A percentile compares a stretch with the other conserved stretches of the same genome.
phyloP scores from a whole-genome alignment of 371 early-diverging fungal genomes.

The Mortierella sp. region DNA sequence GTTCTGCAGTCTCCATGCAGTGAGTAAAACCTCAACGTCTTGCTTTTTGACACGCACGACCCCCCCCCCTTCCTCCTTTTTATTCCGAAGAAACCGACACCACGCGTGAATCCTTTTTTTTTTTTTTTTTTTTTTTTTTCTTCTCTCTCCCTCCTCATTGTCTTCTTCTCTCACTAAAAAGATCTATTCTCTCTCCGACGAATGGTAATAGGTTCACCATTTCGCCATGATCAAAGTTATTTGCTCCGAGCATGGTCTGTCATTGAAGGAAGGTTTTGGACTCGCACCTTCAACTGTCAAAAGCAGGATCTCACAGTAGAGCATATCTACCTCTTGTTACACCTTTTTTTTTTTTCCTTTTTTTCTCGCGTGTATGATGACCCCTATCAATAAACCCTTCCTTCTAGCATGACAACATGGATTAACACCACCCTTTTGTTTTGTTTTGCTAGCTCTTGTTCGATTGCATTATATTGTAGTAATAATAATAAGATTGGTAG shows the following conservation, averaged over 20 bases:
- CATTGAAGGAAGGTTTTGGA: slow-evolving; percentile 57
- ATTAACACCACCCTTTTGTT: too few relatives aligned
- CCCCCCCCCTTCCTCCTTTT: too few relatives aligned
- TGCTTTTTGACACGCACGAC: too few relatives aligned
- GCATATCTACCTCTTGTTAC: too few relatives aligned
- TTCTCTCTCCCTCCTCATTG: neutral
- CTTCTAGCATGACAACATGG: too few relatives aligned
- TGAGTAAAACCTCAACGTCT: slow-evolving; percentile 12
- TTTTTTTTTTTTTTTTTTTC: neutral
- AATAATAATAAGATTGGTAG: too few relatives aligned
- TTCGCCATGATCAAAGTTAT: slow-evolving; percentile 66
- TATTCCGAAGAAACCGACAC: neutral
- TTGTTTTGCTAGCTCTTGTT: too few relatives aligned
- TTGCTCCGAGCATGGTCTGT: slow-evolving; percentile 59
- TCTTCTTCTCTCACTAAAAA: neutral
- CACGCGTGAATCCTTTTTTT: neutral
- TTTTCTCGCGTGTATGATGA: too few relatives aligned
- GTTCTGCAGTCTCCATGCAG: slow-evolving; percentile 70
- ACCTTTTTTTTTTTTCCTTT: too few relatives aligned
- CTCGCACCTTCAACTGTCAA: slow-evolving; percentile 63
- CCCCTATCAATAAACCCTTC: too few relatives aligned
- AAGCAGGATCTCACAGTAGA: neutral
- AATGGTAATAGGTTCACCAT: slow-evolving; percentile 57
- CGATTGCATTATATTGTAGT: too few relatives aligned
- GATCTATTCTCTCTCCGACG: neutral